Evolutionary conservation across 192 early-diverging fungal species (phyloP).

Genomic region (Coemansia reversa): DNA sequence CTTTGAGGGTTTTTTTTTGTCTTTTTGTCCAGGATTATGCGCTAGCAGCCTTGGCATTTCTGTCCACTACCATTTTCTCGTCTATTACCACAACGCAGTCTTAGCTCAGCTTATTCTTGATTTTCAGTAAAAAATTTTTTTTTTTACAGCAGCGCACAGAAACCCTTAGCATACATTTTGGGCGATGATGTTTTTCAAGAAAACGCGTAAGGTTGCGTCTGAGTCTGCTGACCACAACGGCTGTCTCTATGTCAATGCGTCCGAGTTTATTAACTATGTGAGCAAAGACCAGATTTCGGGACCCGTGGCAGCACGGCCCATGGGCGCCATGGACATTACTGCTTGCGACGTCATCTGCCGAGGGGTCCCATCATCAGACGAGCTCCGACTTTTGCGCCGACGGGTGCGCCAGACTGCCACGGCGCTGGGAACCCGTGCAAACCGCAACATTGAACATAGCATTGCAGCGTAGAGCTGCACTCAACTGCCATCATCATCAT

Average conservation of each 20-base stretch:
- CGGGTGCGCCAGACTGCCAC: slow-evolving; percentile 42
- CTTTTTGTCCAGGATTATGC: neutral
- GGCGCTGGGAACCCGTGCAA: slow-evolving; percentile 44
- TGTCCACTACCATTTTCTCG: neutral
- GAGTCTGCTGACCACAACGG: slow-evolving; percentile 3
- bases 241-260: slow-evolving; percentile 41
- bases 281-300: slow-evolving; percentile 52
- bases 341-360: slow-evolving; percentile 54
- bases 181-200: slow-evolving; percentile 38
- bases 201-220: slow-evolving; percentile 18
- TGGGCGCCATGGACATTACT: slow-evolving; percentile 52
- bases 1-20: neutral
- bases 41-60: neutral
- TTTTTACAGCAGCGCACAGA: neutral
- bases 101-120: neutral
- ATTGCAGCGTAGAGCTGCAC: slow-evolving; percentile 18
- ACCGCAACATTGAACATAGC: slow-evolving; percentile 51
- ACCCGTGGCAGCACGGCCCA: slow-evolving; percentile 44
- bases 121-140: neutral
- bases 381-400: slow-evolving; percentile 46
- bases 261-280: slow-evolving; percentile 52
- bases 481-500: no score
- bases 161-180: neutral
- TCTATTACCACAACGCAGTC: neutral
- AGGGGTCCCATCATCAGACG: slow-evolving; percentile 32